A percentile compares a stretch with the other conserved stretches of the same genome.
Evolutionary conservation across 2,329 filamentous ascomycete genomes (phyloP).

Genomic region (Lanzia echinophila): DNA sequence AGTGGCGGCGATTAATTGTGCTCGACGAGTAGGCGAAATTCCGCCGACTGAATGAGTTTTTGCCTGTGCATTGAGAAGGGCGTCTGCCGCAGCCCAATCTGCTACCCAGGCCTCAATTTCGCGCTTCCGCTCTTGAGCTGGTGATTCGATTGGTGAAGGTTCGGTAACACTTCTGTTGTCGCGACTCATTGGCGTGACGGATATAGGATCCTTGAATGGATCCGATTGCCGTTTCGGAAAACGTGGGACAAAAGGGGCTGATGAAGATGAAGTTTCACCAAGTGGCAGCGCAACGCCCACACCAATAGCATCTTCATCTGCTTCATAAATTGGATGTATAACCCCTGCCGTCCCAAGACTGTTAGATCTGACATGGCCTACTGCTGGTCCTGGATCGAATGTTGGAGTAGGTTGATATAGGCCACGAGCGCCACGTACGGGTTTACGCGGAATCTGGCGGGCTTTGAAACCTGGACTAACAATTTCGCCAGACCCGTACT

Average conservation of each 20-base stretch:
- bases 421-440: constrained; percentile 30
- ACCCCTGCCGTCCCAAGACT: constrained; percentile 42
- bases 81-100: constrained; percentile 32
- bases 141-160: no score
- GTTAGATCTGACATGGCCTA: constrained; percentile 35
- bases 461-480: constrained; percentile 11
- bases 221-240: constrained; percentile 19
- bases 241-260: neutral
- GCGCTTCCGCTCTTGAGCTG: constrained; percentile 21
- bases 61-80: constrained; percentile 25
- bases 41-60: constrained; percentile 25
- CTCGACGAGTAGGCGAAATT: constrained; percentile 27
- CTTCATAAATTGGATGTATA: constrained; percentile 60
- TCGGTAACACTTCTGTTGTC: constrained; percentile 11
- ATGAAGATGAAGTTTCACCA: constrained; percentile 11
- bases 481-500: constrained; percentile 17
- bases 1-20: constrained; percentile 23
- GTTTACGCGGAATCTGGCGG: constrained; percentile 31
- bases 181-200: constrained; percentile 1
- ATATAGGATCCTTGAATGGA: constrained; percentile 26
- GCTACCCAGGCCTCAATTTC: constrained; percentile 33
- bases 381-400: constrained; percentile 33
- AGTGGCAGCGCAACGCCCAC: constrained; percentile 20
- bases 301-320: constrained; percentile 41
- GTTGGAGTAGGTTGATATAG: constrained; percentile 35